Evolutionary conservation across 2,329 filamentous ascomycete species (phyloP).

Genomic region (Sporothrix luriei): DNA sequence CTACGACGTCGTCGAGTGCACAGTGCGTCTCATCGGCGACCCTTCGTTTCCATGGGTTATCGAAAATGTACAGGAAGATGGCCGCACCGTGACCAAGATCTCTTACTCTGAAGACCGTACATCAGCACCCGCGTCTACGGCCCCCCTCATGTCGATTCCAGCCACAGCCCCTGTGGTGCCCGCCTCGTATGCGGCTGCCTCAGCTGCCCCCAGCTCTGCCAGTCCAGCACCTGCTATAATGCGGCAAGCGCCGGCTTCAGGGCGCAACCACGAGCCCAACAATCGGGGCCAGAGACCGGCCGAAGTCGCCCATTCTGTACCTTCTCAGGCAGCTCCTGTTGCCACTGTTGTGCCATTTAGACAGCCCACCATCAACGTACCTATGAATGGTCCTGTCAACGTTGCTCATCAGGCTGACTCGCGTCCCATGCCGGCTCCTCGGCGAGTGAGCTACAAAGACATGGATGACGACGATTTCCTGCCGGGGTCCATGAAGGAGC

Average conservation of each 20-base stretch:
- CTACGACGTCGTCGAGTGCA: conserved; percentile 37
- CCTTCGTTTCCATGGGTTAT: conserved; percentile 34
- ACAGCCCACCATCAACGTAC: not conserved
- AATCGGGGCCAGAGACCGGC: not conserved
- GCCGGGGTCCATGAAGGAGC: conserved; percentile 23
- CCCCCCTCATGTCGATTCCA: not conserved
- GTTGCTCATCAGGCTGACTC: not conserved
- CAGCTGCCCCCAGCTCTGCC: not conserved
- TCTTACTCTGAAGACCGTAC: conserved; percentile 30
- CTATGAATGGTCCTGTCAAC: not conserved
- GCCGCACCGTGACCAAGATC: conserved; percentile 31
- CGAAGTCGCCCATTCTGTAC: not conserved
- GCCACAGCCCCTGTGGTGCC: conserved; percentile 3
- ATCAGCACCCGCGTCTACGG: not conserved
- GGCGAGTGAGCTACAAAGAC: conserved; percentile 32
- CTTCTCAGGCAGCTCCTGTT: not conserved
- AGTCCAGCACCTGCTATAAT: not conserved
- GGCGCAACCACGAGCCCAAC: not conserved
- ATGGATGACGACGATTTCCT: conserved; percentile 33
- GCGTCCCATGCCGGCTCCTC: not conserved
- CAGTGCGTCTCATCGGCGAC: conserved; percentile 34
- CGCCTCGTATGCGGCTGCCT: not conserved
- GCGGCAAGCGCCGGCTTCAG: not conserved
- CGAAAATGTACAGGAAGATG: conserved; percentile 25
- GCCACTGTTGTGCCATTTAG: not conserved